Base-by-base conservation (phyloP, 2,329 filamentous ascomycete genomes). In the Phoma sp. region DNA sequence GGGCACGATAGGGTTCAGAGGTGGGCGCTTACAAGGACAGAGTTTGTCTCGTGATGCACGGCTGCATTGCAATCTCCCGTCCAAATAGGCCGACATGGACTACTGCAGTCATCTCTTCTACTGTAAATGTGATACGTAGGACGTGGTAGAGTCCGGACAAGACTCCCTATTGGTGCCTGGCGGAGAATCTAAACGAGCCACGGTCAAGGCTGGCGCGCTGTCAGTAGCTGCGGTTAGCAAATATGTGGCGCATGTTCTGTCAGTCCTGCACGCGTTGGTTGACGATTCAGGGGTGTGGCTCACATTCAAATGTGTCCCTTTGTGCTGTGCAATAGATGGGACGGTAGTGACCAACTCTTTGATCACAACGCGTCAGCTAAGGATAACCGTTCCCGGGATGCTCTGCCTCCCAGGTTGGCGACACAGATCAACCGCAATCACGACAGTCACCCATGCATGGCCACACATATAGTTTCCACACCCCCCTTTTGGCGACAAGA, bases 41-140 rank as follows among this genome's bases (percentile, higher is more conserved):
- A 8, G 23, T 56, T 54, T 55, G 63, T 69, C 62, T 67, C 56
- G 67, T 70, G 68, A 70, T 67, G 64, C 62, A 68, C 46, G 40
- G 48, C 56, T 58, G 53, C 52, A 55, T 59, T 53, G 55, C 56
- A 64, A 59, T 57, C 52, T 60, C 57, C 61, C 56, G 58, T 46
- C 36, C 51, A 58, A 58, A 50, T 47, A 40, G 56, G 59, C 60
- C 63, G 66, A 67, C 64, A 55, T 62, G 55, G 60, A 48, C 43
- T 66, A 63, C 61, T 65, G 64, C 61, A 65, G 52, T 64, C 52
- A 61, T 59, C 58, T 59, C 50, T 52, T 57, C 51, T 56, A 39
- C 35, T 51, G 47, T 33, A 52, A 42, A 57, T 58, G 62, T 62
- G 60, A 65, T 64, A 60, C 60, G 65, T 50, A 67, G 66, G 61